Percentiles rank a stretch among this genome's conserved stretches.
Conservation (phyloP, 148 eudicot genomes). For the Cornus controversa region DNA sequence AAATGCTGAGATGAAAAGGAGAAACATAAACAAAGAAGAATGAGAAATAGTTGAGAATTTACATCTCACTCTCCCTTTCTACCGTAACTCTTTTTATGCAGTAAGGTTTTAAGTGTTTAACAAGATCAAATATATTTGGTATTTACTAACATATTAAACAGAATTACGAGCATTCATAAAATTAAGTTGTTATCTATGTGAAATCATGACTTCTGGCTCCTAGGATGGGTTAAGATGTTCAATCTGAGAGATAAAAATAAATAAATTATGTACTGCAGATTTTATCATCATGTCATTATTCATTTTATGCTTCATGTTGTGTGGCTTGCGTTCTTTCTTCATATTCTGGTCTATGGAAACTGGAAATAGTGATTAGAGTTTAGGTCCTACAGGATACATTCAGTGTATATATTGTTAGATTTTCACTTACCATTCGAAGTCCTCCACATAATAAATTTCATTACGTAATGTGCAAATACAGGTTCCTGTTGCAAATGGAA, state of each 20-base stretch:
- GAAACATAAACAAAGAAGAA: not conserved
- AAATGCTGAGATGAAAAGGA: not conserved
- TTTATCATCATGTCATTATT: not conserved
- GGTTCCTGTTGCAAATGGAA: slow-evolving; percentile 98
- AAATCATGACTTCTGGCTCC: slow-evolving; percentile 3
- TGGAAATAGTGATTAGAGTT: not conserved
- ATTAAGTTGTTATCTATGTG: not conserved
- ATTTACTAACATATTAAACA: no score
- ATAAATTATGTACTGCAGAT: not conserved
- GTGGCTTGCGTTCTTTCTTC: not conserved
- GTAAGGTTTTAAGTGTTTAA: not conserved
- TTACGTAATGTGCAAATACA: slow-evolving; percentile 20
- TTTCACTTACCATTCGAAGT: not conserved
- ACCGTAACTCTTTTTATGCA: not conserved
- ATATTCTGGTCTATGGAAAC: not conserved
- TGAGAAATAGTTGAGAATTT: not conserved
- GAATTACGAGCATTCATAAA: not conserved
- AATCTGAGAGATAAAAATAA: not conserved
- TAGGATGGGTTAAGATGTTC: not conserved
- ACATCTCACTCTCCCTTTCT: not conserved
- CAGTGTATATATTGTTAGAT: not conserved
- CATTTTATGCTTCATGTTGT: not conserved
- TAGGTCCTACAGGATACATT: not conserved
- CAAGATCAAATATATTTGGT: not conserved
- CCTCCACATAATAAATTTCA: not conserved